Conservation (phyloP, 805 yeast genomes). For the Wickerhamomyces alni region DNA sequence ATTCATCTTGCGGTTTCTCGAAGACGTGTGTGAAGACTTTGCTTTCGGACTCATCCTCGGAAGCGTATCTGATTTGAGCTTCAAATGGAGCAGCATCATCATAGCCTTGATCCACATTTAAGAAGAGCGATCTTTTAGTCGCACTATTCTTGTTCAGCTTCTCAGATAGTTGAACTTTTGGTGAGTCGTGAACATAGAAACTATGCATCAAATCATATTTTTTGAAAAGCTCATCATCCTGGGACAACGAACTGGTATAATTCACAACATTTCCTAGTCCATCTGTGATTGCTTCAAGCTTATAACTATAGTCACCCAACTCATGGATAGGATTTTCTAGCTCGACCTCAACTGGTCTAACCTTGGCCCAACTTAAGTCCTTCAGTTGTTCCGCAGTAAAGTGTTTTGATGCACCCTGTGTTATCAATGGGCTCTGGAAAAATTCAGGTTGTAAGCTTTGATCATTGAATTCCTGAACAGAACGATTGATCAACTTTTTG, state of each 20-base stretch:
- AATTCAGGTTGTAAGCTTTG: slow-evolving; percentile 45
- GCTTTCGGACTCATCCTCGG: slow-evolving; percentile 22
- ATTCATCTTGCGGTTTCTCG: slow-evolving; percentile 24
- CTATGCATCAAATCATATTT: slow-evolving; percentile 35
- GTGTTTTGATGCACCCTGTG: slow-evolving; percentile 22
- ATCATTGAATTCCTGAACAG: slow-evolving; percentile 30
- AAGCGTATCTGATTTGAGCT: slow-evolving; percentile 26
- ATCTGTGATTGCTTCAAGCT: slow-evolving; percentile 53
- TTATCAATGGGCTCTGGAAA: slow-evolving; percentile 44
- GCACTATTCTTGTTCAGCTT: slow-evolving; percentile 28
- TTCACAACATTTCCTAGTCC: slow-evolving; percentile 59
- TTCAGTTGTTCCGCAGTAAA: slow-evolving; percentile 28
- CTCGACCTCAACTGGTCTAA: slow-evolving; percentile 35
- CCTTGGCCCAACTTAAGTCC: slow-evolving; percentile 38
- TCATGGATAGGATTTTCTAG: slow-evolving; percentile 35
- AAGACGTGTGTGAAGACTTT: slow-evolving; percentile 19
- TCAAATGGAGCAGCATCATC: slow-evolving; percentile 27
- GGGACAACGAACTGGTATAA: slow-evolving; percentile 25
- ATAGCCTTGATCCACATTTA: slow-evolving; percentile 27
- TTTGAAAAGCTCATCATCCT: slow-evolving; percentile 22
- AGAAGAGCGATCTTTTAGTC: slow-evolving; percentile 31
- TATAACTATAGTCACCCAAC: slow-evolving; percentile 50
- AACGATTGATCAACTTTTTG: slow-evolving; percentile 37
- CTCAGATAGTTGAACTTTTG: slow-evolving; percentile 44
- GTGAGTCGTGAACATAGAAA: slow-evolving; percentile 50